phyloP scores from a whole-genome alignment of 2,329 filamentous ascomycete genomes.

The Dryadomyces sulphureus region DNA sequence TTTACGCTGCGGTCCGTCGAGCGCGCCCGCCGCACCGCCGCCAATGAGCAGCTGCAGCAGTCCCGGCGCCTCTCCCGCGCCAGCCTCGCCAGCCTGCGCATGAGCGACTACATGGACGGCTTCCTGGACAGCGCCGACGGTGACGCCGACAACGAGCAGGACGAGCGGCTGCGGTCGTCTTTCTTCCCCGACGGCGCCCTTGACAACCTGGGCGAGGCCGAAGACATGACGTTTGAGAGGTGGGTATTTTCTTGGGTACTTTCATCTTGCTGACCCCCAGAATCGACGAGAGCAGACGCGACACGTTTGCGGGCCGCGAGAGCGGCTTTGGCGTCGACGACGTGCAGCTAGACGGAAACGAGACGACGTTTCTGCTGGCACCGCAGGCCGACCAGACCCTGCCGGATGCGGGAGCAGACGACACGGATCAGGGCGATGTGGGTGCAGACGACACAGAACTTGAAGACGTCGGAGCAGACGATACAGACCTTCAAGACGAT shows the following conservation, averaged over 20 bases:
- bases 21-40: constrained; percentile 36
- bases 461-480: background rate
- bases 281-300: constrained; percentile 25
- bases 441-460: background rate
- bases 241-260: constrained; percentile 13
- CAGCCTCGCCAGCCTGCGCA: constrained; percentile 35
- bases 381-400: background rate
- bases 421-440: background rate
- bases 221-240: constrained; percentile 28
- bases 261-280: background rate
- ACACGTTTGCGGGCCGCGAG: constrained; percentile 23
- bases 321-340: constrained; percentile 34
- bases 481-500: constrained; percentile 1
- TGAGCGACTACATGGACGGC: constrained; percentile 34
- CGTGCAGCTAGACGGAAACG: constrained; percentile 31
- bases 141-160: constrained; percentile 17
- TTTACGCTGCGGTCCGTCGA: constrained; percentile 45
- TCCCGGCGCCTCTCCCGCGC: constrained; percentile 33
- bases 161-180: constrained; percentile 30
- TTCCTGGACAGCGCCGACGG: constrained; percentile 17
- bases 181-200: constrained; percentile 35
- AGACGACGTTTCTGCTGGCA: constrained; percentile 29
- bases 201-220: constrained; percentile 25
- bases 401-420: background rate
- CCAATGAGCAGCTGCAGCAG: constrained; percentile 21